Evolutionary conservation across 305 asterid genomes (phyloP), one percentile per base, ranked within the genome.

Genomic region (Stenogyne calaminthoides): DNA sequence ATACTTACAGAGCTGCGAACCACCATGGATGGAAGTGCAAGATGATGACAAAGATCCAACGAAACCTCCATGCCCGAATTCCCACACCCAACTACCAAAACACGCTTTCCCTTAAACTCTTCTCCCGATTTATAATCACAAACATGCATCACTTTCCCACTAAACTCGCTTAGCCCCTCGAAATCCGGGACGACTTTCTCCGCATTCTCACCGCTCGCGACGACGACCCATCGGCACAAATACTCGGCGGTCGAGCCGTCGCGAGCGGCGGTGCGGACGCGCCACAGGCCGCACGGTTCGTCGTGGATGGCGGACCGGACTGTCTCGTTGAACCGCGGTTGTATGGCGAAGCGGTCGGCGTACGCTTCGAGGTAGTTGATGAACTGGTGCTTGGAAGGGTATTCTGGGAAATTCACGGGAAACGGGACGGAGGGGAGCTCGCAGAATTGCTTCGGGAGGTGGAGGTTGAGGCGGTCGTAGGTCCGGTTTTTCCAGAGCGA

Each of bases 41-140:
- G 76, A 40, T 91, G 89, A 46, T 87, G 86, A 71, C 86, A 87
- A 68, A 94, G 99, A 82, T 94, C 99, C 64, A 91, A 95, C 0
- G 93, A 85, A 44, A 94, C 88, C 67, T 94, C 99, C 99, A 94
- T 91, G 39, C 97, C 99, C 4, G 99, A 91, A 71, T 94, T 94
- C 22, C 99, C 97, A 77, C 99, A 90, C 0, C 99, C 99, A 15
- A 91, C 95, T 0, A 94, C 99, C 20, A 91, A 69, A 12, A 94
- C 96, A 1, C 76, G 74, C 68, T 90, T 87, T 9, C 91, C 97
- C 18, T 70, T 70, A 65, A 80, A 87, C 29, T 6, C 78, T 54
- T 86, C 83, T 0, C 97, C 99, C 4, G 97, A 82, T 75, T 88
- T 94, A n/a, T 87, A 94, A 14, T 91, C 99, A 71, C 96, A 84